Evolutionary conservation across 1,284 basidiomycete species (phyloP), one percentile per base, ranked within the genome.

Genomic region (Amylostereum areolatum): DNA sequence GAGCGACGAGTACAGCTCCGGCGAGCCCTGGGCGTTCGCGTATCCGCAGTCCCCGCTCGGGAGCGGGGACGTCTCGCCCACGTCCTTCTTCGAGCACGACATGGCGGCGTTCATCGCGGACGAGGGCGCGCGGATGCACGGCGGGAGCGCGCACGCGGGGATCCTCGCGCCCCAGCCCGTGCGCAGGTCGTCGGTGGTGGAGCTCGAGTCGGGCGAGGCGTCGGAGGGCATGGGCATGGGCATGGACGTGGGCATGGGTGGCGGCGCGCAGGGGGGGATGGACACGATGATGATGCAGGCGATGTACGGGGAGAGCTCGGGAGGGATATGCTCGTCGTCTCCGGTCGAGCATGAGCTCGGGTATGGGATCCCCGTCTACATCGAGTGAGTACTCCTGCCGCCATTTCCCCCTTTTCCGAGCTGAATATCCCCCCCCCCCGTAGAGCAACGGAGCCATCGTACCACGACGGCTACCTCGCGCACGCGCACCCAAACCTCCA

Each of bases 1-100:
- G 1, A 54, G 50, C 32, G 54, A 56, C 31, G 54, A 55, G 28
- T 52, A 43, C 35, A 35, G 53, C 7, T 33, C 49, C 10, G 51
- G 51, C 45, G 54, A 56, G 29, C 50, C 50, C 12, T 56, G 55
- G 55, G 48, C 52, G 11, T 52, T 55, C 30, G 52, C 34, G 51
- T 43, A 28, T 45, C 39, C 18, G n/a, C n/a, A n/a, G n/a, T 43
- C 37, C 24, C 25, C 11, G 42, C 29, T 9, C 50, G 5, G 5
- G 5, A 5, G 6, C 12, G 37, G 37, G 5, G 37, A 39, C 5
- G 37, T n/a, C 37, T 39, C n/a, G n/a, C 37, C 37, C 37, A 25
- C 12, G n/a, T 37, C 31, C 51, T 42, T 43, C 44, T 27, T 31
- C 29, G n/a, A 44, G 44, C 30, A 43, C 36, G 11, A 34, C 50